Base-by-base conservation (phyloP, 2,329 filamentous ascomycete genomes). In the Keithomyces neogunnii region DNA sequence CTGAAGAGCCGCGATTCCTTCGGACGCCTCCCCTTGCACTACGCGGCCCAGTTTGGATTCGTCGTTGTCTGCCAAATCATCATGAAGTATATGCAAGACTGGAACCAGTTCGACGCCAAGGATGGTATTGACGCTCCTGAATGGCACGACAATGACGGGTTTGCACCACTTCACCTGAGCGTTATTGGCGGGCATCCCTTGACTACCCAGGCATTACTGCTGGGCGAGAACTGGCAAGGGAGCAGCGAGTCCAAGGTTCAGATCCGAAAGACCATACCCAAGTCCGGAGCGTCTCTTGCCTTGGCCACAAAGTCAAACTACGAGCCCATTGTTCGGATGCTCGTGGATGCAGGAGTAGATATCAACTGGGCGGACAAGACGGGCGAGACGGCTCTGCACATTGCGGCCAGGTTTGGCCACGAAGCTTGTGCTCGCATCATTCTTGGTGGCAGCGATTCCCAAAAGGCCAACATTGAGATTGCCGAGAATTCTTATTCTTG, bases 131-230 rank as follows among this genome's bases (percentile, higher is more conserved):
- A 97, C 65, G 87, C 88, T 0, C 77, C 82, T 1, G 77, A 84
- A 55, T 97, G 92, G 92, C 92, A 96, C 68, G 93, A 99, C 64
- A 80, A 83, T 26, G 93, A 97, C 62, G 92, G 93, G 19, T 89
- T 86, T 66, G 89, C 91, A 8, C 93, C 93, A 1, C 74, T 99
- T 42, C 92, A 99, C 71, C 79, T 99, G 44, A 89, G 88, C 60
- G 92, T 97, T 30, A 88, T 96, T 46, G 90, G 89, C 42, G 92
- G 92, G 0, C 93, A 99, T 66, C 84, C 88, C 3, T 72, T 91
- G 48, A 96, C 92, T 0, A 96, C 91, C 0, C 81, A 87, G 58
- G 81, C 84, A 13, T 77, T 99, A 3, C 75, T 99, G 1, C 81
- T 87, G 52, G 85, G 88, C 2, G 90, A 95, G 63, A 85, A 85